phyloP scores from a whole-genome alignment of 139 green algal genomes.

The Coelastrella sp. region DNA sequence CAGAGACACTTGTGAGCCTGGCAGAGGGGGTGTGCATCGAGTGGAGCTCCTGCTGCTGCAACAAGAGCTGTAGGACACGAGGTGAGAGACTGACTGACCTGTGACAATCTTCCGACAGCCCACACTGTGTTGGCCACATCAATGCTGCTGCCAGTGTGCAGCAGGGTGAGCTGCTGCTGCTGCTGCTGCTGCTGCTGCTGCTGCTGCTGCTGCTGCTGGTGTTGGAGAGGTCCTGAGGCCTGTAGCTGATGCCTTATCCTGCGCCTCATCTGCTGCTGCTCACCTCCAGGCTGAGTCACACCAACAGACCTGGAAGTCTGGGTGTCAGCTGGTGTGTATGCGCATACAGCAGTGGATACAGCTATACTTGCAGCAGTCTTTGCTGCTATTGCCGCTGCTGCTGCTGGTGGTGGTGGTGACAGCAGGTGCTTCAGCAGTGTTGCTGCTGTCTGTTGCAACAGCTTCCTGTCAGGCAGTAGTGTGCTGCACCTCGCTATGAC shows the following conservation, averaged over 20 bases:
- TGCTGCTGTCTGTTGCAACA: constrained; percentile 14
- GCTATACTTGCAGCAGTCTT: no score
- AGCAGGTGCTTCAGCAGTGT: not conserved
- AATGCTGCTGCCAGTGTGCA: not conserved
- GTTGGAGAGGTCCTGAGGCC: not conserved
- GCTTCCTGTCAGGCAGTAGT: not conserved
- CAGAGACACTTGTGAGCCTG: no score
- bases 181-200: not conserved
- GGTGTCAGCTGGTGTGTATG: not conserved
- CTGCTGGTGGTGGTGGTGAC: not conserved
- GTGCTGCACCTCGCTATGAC: not conserved
- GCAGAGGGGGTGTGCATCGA: no score
- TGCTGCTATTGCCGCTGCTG: no score
- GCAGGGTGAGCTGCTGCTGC: not conserved
- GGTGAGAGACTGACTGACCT: not conserved
- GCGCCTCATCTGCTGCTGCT: not conserved
- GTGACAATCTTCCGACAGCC: constrained; percentile 20
- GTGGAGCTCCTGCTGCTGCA: no score
- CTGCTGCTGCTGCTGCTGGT: not conserved
- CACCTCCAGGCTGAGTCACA: not conserved
- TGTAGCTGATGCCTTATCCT: not conserved
- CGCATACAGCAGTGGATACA: no score
- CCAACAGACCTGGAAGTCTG: not conserved
- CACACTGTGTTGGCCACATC: constrained; percentile 32
- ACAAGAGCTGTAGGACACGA: no score